phyloP scores from a whole-genome alignment of 1,284 basidiomycete species.

The Marasmius tenuissimus region DNA sequence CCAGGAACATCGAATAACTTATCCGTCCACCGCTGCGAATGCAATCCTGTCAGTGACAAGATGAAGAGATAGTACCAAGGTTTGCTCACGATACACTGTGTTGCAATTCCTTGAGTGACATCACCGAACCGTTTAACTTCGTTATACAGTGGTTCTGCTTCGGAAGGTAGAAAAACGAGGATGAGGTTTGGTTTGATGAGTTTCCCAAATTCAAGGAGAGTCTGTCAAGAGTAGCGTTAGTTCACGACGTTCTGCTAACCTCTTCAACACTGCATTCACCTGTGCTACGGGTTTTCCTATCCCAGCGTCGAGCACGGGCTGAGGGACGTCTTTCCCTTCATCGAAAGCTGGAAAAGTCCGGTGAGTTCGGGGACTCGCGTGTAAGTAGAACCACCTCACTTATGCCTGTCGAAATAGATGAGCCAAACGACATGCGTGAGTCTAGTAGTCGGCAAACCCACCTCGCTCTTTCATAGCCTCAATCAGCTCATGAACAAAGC shows the following conservation, averaged over 20 bases:
- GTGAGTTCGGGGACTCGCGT: no score
- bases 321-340: background rate
- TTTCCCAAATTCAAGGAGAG: constrained; percentile 12
- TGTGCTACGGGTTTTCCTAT: background rate
- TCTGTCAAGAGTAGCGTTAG: background rate
- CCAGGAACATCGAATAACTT: background rate
- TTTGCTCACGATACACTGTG: constrained; percentile 36
- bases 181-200: constrained; percentile 18
- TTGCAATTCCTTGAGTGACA: constrained; percentile 28
- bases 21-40: background rate
- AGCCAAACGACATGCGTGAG: background rate
- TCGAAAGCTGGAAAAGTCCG: background rate
- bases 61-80: background rate
- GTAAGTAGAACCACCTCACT: background rate
- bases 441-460: constrained; percentile 14
- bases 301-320: background rate
- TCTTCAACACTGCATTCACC: background rate
- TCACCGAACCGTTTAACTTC: constrained; percentile 37
- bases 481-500: constrained; percentile 24
- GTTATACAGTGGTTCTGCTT: constrained; percentile 27
- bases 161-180: constrained; percentile 32
- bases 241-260: background rate
- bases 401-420: constrained; percentile 2
- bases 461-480: constrained; percentile 27
- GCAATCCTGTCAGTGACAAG: background rate